Evolutionary conservation across 257 asterid species (phyloP).

Genomic region (Voacanga thouarsii): DNA sequence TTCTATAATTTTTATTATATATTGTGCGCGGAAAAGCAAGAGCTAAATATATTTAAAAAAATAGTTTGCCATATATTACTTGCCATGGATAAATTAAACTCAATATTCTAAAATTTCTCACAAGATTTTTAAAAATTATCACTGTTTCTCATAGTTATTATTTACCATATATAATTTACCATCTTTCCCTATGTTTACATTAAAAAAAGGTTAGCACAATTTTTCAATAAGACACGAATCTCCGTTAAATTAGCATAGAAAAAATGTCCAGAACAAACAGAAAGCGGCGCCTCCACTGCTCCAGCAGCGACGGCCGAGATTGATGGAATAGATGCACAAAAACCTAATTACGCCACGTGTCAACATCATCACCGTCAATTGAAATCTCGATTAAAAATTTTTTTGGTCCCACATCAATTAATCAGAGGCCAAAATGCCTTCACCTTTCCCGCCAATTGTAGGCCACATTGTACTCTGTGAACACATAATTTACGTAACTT

Average conservation of each 20-base stretch:
- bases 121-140: too few relatives aligned
- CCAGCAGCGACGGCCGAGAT: slow-evolving; percentile 52
- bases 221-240: background rate
- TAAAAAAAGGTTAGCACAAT: too few relatives aligned
- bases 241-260: slow-evolving; percentile 1
- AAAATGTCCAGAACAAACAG: slow-evolving; percentile 3
- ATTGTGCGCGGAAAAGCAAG: too few relatives aligned
- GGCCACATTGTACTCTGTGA: slow-evolving; percentile 18
- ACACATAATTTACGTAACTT: background rate
- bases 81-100: too few relatives aligned
- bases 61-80: too few relatives aligned
- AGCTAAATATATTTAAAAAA: too few relatives aligned
- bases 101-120: too few relatives aligned
- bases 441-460: slow-evolving; percentile 28
- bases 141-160: too few relatives aligned
- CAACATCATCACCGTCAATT: slow-evolving; percentile 4
- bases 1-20: too few relatives aligned
- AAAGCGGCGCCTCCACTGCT: slow-evolving; percentile 42
- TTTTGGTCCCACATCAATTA: slow-evolving; percentile 29
- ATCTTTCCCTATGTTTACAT: too few relatives aligned
- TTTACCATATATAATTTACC: too few relatives aligned
- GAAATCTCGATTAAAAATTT: background rate
- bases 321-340: slow-evolving; percentile 27
- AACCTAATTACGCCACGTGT: background rate
- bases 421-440: slow-evolving; percentile 23